Percentiles rank a stretch among this genome's conserved stretches.
These are phyloP conservation scores for Moringa oleifera DNA, from an alignment of 345 rosid genomes.

Conservation along the genomic window DNA sequence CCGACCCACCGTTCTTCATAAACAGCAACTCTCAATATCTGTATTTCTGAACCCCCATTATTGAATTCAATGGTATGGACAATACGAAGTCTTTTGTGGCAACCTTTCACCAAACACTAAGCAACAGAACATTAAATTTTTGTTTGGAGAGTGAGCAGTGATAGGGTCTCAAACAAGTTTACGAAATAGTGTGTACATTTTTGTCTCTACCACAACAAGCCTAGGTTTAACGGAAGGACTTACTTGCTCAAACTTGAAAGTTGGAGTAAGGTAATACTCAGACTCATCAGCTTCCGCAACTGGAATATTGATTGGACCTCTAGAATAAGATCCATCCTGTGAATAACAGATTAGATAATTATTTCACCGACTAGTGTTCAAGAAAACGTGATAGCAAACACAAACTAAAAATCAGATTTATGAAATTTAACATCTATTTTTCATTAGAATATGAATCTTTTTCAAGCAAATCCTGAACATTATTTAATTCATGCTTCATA, in stretches of 20 bases:
- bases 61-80: slow-evolving; percentile 81
- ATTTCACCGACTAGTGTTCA: too few species aligned
- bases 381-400: not conserved
- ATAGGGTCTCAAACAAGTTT: too few species aligned
- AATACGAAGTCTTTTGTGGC: slow-evolving; percentile 88
- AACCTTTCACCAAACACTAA: slow-evolving; percentile 93
- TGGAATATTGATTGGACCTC: slow-evolving; percentile 80
- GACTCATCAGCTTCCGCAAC: slow-evolving; percentile 58
- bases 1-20: slow-evolving; percentile 89
- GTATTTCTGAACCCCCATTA: slow-evolving; percentile 75
- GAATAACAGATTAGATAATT: slow-evolving; percentile 4
- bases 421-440: too few species aligned
- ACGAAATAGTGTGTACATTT: not conserved
- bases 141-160: too few species aligned
- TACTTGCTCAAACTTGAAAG: slow-evolving; percentile 87
- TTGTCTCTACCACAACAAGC: too few species aligned
- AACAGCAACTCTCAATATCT: slow-evolving; percentile 87
- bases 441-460: too few species aligned
- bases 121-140: slow-evolving; percentile 3
- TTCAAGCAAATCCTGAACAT: too few species aligned
- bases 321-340: slow-evolving; percentile 92
- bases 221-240: slow-evolving; percentile 8
- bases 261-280: slow-evolving; percentile 59
- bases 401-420: too few species aligned
- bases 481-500: too few species aligned